Evolutionary conservation across 169 alveolate genomes (phyloP).

Genomic region (Cryptosporidium tyzzeri): DNA sequence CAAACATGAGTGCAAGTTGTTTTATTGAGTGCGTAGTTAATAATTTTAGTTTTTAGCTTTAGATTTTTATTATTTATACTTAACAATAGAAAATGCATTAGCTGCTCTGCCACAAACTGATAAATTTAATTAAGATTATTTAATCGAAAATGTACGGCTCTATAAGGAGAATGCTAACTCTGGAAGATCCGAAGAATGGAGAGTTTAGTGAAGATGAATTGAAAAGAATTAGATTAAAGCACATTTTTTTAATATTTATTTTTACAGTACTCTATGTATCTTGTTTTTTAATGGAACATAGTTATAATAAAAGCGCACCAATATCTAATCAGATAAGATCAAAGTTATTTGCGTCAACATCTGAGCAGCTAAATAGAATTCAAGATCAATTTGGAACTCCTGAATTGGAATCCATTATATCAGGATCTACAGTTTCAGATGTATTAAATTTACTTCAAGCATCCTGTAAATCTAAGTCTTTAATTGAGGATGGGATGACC

Average conservation of each 20-base stretch:
- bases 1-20: background rate
- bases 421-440: slow-evolving; percentile 72
- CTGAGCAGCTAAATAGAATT: slow-evolving; percentile 67
- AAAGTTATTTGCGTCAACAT: slow-evolving; percentile 55
- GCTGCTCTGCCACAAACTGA: background rate
- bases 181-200: slow-evolving; percentile 40
- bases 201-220: slow-evolving; percentile 47
- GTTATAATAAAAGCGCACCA: slow-evolving; percentile 71
- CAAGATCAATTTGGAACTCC: slow-evolving; percentile 73
- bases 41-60: background rate
- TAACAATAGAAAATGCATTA: background rate
- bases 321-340: slow-evolving; percentile 67
- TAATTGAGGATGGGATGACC: slow-evolving; percentile 75
- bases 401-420: slow-evolving; percentile 38
- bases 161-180: slow-evolving; percentile 67
- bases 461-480: slow-evolving; percentile 68
- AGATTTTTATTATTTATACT: background rate
- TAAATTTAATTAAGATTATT: background rate
- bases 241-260: slow-evolving; percentile 37
- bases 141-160: slow-evolving; percentile 51
- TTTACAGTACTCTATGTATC: slow-evolving; percentile 74
- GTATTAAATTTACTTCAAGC: slow-evolving; percentile 61
- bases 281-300: slow-evolving; percentile 66
- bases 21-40: background rate
- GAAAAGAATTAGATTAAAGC: slow-evolving; percentile 29